phyloP scores from a whole-genome alignment of 768 basidiomycete genomes.

The Termitomyces sp. region DNA sequence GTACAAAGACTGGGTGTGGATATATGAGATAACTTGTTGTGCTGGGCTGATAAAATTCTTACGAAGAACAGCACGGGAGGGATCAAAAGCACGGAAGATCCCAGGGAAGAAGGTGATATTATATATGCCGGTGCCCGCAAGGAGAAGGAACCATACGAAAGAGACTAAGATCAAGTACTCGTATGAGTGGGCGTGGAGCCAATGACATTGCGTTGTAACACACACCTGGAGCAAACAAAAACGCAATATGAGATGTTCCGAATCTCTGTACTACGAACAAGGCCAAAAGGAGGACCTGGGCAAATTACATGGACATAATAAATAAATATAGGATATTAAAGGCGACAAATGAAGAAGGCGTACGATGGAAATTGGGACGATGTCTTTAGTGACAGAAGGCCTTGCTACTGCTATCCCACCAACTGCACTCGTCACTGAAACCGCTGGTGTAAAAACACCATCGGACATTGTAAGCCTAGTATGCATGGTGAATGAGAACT shows the following conservation, averaged over 20 bases:
- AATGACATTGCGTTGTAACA: not conserved
- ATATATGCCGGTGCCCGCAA: slow-evolving; percentile 50
- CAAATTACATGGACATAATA: not conserved
- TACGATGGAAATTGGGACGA: slow-evolving; percentile 60
- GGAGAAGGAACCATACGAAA: slow-evolving; percentile 50
- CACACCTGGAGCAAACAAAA: slow-evolving; percentile 45
- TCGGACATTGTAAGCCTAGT: slow-evolving; percentile 59
- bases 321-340: not conserved
- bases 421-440: slow-evolving; percentile 66
- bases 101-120: slow-evolving; percentile 53
- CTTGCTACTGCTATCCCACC: slow-evolving; percentile 65
- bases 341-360: slow-evolving; percentile 10
- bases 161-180: slow-evolving; percentile 35
- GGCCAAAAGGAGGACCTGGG: slow-evolving; percentile 47
- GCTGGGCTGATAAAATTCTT: slow-evolving; percentile 13
- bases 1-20: slow-evolving; percentile 48
- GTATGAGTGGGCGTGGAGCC: not conserved
- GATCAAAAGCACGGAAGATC: slow-evolving; percentile 65
- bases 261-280: slow-evolving; percentile 60
- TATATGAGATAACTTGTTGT: not conserved
- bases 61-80: slow-evolving; percentile 62
- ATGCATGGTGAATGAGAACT: not conserved
- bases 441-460: slow-evolving; percentile 65
- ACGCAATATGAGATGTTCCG: slow-evolving; percentile 50
- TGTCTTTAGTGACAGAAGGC: slow-evolving; percentile 37